These are phyloP conservation scores for Aotearoamyces nothofagi DNA, from an alignment of 2,329 filamentous ascomycete species.

Conservation along the genomic window DNA sequence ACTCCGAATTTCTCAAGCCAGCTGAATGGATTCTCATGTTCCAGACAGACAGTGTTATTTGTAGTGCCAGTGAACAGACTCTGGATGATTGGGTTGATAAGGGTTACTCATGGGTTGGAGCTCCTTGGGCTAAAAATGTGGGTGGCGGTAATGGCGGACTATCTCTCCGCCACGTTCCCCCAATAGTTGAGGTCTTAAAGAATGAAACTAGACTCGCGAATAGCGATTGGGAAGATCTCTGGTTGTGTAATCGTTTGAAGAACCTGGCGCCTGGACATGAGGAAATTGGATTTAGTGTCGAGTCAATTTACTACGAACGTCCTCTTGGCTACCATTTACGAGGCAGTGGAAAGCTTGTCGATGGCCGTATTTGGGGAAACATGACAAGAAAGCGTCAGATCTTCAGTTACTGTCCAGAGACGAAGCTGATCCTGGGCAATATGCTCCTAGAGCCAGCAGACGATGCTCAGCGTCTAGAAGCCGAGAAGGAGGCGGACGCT, in stretches of 20 bases:
- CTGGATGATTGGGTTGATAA: constrained; percentile 13
- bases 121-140: constrained; percentile 26
- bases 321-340: constrained; percentile 39
- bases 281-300: constrained; percentile 2
- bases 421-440: constrained; percentile 37
- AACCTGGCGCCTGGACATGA: background rate
- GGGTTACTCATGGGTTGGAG: constrained; percentile 28
- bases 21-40: constrained; percentile 14
- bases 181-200: constrained; percentile 30
- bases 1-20: constrained; percentile 6
- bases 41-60: constrained; percentile 15
- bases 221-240: constrained; percentile 26
- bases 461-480: too few species aligned
- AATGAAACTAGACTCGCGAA: constrained; percentile 24
- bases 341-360: constrained; percentile 27
- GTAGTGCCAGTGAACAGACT: constrained; percentile 9
- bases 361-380: constrained; percentile 28
- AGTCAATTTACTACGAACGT: constrained; percentile 27
- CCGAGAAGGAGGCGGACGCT: too few species aligned
- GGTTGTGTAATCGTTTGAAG: constrained; percentile 5
- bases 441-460: too few species aligned
- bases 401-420: constrained; percentile 37
- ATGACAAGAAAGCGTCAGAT: constrained; percentile 27
- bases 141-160: constrained; percentile 34
- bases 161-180: constrained; percentile 31